phyloP scores from a whole-genome alignment of 1,284 basidiomycete species.

The Cryptococcus sp. region DNA sequence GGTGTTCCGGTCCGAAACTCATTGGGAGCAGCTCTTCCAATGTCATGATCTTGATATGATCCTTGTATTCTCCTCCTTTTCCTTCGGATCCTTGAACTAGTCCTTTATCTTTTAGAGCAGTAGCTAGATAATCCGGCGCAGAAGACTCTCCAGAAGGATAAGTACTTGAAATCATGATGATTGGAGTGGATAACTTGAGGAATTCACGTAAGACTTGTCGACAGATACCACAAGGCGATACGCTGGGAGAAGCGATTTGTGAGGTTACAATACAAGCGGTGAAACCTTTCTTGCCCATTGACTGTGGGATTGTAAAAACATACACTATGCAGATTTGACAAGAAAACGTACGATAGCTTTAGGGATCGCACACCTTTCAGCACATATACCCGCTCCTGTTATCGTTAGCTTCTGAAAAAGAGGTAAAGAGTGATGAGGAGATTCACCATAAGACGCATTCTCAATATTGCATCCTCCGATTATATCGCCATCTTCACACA shows the following conservation, averaged over 20 bases:
- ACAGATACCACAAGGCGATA: slow-evolving; percentile 86
- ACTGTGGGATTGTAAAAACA: slow-evolving; percentile 52
- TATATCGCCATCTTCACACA: slow-evolving; percentile 64
- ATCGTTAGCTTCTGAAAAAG: background rate
- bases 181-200: slow-evolving; percentile 64
- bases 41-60: slow-evolving; percentile 56
- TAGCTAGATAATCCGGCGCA: slow-evolving; percentile 11
- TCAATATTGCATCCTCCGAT: slow-evolving; percentile 83
- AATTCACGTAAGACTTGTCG: slow-evolving; percentile 89
- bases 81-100: background rate
- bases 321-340: background rate
- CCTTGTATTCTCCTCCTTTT: slow-evolving; percentile 46
- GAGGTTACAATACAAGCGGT: slow-evolving; percentile 66
- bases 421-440: background rate
- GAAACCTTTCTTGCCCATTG: slow-evolving; percentile 65
- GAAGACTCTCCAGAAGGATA: slow-evolving; percentile 53
- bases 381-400: slow-evolving; percentile 62
- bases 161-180: slow-evolving; percentile 68
- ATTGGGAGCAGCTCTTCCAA: slow-evolving; percentile 73
- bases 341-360: slow-evolving; percentile 67
- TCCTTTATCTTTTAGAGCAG: background rate
- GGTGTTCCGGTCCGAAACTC: slow-evolving; percentile 80
- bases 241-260: slow-evolving; percentile 51
- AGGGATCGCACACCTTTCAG: slow-evolving; percentile 79
- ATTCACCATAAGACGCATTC: slow-evolving; percentile 79